These are phyloP conservation scores for Anisogramma anomala DNA, from an alignment of 2,329 filamentous ascomycete genomes.

Conservation along the genomic window DNA sequence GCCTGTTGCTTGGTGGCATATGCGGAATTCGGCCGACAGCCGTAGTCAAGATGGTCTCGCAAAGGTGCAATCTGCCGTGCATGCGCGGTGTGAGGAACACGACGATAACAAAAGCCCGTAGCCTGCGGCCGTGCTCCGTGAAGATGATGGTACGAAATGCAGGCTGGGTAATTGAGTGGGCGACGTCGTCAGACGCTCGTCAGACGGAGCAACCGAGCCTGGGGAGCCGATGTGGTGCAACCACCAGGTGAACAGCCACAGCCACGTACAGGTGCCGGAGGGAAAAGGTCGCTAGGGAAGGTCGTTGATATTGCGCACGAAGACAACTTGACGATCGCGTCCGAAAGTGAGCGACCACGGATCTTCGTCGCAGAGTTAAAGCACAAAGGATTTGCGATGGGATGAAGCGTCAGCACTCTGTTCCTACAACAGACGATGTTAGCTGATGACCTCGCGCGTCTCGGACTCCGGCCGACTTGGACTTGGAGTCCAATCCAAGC, in stretches of 20 bases:
- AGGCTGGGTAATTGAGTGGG: background rate
- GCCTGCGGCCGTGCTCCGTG: constrained; percentile 5
- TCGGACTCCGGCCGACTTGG: background rate
- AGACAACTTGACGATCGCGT: background rate
- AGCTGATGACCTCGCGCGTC: constrained; percentile 1
- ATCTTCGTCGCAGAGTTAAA: no score
- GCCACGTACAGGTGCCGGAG: background rate
- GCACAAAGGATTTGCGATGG: no score
- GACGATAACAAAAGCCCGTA: constrained; percentile 8
- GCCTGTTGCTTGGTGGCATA: constrained; percentile 17
- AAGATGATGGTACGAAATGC: constrained; percentile 1
- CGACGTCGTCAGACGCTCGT: background rate
- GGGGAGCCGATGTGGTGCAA: background rate
- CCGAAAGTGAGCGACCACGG: no score
- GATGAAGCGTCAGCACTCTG: no score
- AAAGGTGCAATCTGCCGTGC: background rate
- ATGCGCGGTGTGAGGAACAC: constrained; percentile 10
- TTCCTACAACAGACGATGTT: no score
- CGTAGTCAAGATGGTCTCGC: background rate
- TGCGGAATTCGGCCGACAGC: constrained; percentile 12
- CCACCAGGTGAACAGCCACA: background rate
- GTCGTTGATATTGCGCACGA: background rate
- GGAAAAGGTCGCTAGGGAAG: background rate
- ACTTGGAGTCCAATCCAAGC: constrained; percentile 2
- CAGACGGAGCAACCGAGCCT: background rate